These are phyloP conservation scores for Symmetrospora coprosmae DNA, from an alignment of 768 basidiomycete genomes.

Conservation along the genomic window DNA sequence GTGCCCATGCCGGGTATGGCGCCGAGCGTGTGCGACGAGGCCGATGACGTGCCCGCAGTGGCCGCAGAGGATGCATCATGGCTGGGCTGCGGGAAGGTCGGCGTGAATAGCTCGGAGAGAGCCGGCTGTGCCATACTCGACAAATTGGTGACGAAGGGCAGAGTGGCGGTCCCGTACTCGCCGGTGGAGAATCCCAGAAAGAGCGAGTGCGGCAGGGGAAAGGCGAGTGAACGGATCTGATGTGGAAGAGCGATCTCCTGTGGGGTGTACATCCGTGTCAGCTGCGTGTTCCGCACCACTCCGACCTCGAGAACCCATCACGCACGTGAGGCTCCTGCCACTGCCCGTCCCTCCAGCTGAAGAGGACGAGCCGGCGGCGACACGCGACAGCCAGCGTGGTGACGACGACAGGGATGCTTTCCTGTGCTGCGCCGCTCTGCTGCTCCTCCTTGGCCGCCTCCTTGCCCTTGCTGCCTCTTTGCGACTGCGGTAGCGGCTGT, in stretches of 20 bases:
- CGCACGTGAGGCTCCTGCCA: slow-evolving; percentile 34
- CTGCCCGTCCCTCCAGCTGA: slow-evolving; percentile 74
- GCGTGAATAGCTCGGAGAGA: slow-evolving; percentile 28
- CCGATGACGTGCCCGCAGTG: background rate
- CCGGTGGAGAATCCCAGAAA: slow-evolving; percentile 70
- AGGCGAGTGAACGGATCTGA: slow-evolving; percentile 70
- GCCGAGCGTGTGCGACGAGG: slow-evolving; percentile 2
- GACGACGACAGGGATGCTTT: slow-evolving; percentile 53
- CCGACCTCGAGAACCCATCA: background rate
- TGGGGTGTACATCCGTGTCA: background rate
- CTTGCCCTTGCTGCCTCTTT: slow-evolving; percentile 41
- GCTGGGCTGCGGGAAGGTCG: slow-evolving; percentile 8
- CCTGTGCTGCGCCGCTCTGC: slow-evolving; percentile 29
- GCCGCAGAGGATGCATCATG: background rate
- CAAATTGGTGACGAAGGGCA: slow-evolving; percentile 54
- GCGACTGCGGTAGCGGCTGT: background rate
- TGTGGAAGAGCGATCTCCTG: slow-evolving; percentile 75
- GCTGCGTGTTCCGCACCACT: background rate
- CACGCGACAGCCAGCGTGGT: slow-evolving; percentile 75
- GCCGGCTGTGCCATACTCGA: slow-evolving; percentile 42
- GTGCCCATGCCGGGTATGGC: slow-evolving; percentile 19
- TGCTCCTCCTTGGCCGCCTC: slow-evolving; percentile 32
- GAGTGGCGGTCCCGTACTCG: slow-evolving; percentile 46
- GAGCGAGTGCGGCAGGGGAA: slow-evolving; percentile 49
- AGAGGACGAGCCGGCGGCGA: slow-evolving; percentile 65